phyloP scores from a whole-genome alignment of 2,329 filamentous ascomycete species.

The Pseudopithomyces chartarum region DNA sequence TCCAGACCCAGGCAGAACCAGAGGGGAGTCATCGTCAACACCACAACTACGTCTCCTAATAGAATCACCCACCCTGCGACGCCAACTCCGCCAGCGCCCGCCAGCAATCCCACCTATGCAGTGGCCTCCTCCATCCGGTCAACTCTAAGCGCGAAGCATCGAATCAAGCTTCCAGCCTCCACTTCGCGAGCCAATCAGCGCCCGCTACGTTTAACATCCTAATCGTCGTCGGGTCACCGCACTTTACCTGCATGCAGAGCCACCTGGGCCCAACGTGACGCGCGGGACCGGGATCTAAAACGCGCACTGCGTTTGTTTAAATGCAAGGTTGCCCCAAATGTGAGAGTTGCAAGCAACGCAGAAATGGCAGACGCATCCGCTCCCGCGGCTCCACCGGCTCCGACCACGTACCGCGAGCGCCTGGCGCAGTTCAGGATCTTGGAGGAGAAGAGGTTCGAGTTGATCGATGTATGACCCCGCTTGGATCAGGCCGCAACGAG shows the following conservation, averaged over 20 bases:
- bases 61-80: constrained; percentile 8
- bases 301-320: constrained; percentile 32
- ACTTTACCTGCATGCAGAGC: constrained; percentile 40
- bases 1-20: too few relatives aligned
- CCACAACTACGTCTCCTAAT: not conserved
- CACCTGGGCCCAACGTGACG: constrained; percentile 28
- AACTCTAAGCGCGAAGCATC: constrained; percentile 30
- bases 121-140: constrained; percentile 29
- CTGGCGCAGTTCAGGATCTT: constrained; percentile 43
- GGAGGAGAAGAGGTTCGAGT: constrained; percentile 42
- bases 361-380: constrained; percentile 27
- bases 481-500: not conserved
- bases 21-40: not conserved
- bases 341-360: constrained; percentile 6
- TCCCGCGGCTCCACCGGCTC: constrained; percentile 17
- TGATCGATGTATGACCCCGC: constrained; percentile 38
- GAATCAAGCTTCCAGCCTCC: constrained; percentile 33
- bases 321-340: constrained; percentile 32
- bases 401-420: constrained; percentile 38
- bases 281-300: constrained; percentile 35
- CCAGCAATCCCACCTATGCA: constrained; percentile 27
- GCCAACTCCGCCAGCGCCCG: constrained; percentile 16
- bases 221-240: constrained; percentile 39
- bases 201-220: constrained; percentile 42
- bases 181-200: constrained; percentile 36